These are phyloP conservation scores for Kingdonia uniflora DNA, from an alignment of 164 flowering plant genomes.

Conservation along the genomic window DNA sequence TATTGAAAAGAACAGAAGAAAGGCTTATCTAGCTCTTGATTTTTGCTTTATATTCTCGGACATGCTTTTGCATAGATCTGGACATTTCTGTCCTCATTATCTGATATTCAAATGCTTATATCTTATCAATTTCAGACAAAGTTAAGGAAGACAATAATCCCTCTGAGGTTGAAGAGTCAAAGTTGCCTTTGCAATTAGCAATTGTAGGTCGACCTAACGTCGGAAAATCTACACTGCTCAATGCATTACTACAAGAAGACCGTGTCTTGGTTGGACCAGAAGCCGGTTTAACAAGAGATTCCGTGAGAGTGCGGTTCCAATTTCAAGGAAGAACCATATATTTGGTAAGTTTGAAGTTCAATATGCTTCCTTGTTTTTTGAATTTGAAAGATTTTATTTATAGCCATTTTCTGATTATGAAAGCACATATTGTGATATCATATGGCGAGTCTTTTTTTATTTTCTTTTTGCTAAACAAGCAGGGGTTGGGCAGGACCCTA, in stretches of 20 bases:
- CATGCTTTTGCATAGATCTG: not conserved
- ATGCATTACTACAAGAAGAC: slow-evolving; percentile 71
- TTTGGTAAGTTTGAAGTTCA: slow-evolving; percentile 32
- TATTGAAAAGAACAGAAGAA: too few relatives aligned
- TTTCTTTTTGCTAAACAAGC: too few relatives aligned
- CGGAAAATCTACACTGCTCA: slow-evolving; percentile 90
- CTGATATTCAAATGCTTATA: slow-evolving; percentile 1
- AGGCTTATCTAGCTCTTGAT: too few relatives aligned
- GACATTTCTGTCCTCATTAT: not conserved
- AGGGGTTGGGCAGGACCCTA: too few relatives aligned
- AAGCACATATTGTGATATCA: too few relatives aligned
- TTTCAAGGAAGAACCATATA: slow-evolving; percentile 65
- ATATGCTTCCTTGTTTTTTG: slow-evolving; percentile 1
- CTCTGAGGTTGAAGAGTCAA: slow-evolving; percentile 42
- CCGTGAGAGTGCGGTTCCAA: slow-evolving; percentile 71
- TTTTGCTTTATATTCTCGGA: too few relatives aligned
- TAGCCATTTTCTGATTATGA: too few relatives aligned
- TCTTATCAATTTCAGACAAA: slow-evolving; percentile 21
- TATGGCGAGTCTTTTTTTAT: too few relatives aligned
- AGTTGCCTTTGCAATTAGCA: slow-evolving; percentile 80
- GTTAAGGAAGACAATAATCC: slow-evolving; percentile 13
- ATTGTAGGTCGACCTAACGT: slow-evolving; percentile 97
- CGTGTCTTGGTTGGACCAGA: slow-evolving; percentile 97
- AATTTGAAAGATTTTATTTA: too few relatives aligned
- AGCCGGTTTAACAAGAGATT: slow-evolving; percentile 95